Percentiles rank a stretch among this genome's conserved stretches.
Conservation (phyloP, 2,329 filamentous ascomycete genomes). For the Talaromyces piceae region DNA sequence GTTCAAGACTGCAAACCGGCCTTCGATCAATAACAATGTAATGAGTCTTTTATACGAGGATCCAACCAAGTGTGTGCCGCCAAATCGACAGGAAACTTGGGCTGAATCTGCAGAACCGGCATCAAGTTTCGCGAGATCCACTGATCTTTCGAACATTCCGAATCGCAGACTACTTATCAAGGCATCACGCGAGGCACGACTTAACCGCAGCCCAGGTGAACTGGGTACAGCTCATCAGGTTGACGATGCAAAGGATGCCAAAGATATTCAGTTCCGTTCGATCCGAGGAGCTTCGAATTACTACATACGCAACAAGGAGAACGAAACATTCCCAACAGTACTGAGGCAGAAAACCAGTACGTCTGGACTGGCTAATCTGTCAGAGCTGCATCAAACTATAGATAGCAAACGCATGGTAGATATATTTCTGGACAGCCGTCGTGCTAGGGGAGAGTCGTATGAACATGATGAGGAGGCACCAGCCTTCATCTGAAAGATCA, state of each 20-base stretch:
- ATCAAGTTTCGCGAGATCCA: conserved; percentile 17
- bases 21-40: conserved; percentile 1
- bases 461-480: background rate
- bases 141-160: conserved; percentile 21
- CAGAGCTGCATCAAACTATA: conserved; percentile 20
- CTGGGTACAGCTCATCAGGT: conserved; percentile 15
- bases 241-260: conserved; percentile 17
- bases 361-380: conserved; percentile 16
- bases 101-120: conserved; percentile 1
- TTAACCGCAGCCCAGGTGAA: conserved; percentile 8
- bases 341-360: conserved; percentile 7
- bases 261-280: conserved; percentile 20
- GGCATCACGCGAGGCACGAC: conserved; percentile 15
- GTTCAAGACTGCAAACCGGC: conserved; percentile 2
- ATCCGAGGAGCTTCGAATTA: conserved; percentile 18
- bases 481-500: background rate
- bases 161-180: conserved; percentile 19
- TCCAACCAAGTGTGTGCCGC: background rate
- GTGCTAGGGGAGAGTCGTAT: conserved; percentile 7
- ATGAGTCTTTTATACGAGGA: background rate
- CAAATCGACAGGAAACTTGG: background rate
- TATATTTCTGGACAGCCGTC: conserved; percentile 28
- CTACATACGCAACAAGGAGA: conserved; percentile 23
- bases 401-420: conserved; percentile 33
- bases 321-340: conserved; percentile 14